These are phyloP conservation scores for Graphilbum fragrans DNA, from an alignment of 2,329 filamentous ascomycete species.

Conservation along the genomic window DNA sequence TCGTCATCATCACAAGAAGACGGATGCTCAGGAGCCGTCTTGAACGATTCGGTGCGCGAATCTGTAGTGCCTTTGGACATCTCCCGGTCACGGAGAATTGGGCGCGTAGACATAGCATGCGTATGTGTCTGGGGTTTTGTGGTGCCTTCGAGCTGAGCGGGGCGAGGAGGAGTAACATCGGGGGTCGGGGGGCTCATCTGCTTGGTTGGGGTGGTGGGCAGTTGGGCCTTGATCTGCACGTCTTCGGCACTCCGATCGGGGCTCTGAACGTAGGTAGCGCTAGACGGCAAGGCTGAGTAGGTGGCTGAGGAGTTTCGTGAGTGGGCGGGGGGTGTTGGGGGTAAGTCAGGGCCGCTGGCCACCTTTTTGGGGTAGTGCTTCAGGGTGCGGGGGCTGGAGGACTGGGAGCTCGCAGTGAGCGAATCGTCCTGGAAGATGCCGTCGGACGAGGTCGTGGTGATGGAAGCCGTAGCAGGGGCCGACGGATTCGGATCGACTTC, in stretches of 20 bases:
- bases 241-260: constrained; percentile 25
- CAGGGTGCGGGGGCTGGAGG: constrained; percentile 24
- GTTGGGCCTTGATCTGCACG: constrained; percentile 27
- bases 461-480: neutral
- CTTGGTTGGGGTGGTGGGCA: constrained; percentile 43
- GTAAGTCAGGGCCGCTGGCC: constrained; percentile 35
- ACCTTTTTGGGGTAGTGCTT: constrained; percentile 30
- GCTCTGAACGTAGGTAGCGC: constrained; percentile 24
- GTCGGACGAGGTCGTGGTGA: constrained; percentile 6
- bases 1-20: constrained; percentile 38
- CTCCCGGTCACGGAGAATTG: constrained; percentile 33
- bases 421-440: constrained; percentile 13
- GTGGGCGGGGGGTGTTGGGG: constrained; percentile 52
- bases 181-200: constrained; percentile 61
- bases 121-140: constrained; percentile 26
- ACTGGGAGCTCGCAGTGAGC: constrained; percentile 17
- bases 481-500: constrained; percentile 1
- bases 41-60: constrained; percentile 58
- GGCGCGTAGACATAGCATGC: constrained; percentile 26
- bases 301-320: constrained; percentile 44
- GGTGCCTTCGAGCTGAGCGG: constrained; percentile 11
- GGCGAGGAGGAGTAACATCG: constrained; percentile 59
- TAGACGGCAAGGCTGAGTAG: constrained; percentile 30
- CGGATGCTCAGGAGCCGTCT: constrained; percentile 54
- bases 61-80: constrained; percentile 42